Evolutionary conservation across 345 rosid genomes (phyloP).

Genomic region (Bruguiera sexangula): DNA sequence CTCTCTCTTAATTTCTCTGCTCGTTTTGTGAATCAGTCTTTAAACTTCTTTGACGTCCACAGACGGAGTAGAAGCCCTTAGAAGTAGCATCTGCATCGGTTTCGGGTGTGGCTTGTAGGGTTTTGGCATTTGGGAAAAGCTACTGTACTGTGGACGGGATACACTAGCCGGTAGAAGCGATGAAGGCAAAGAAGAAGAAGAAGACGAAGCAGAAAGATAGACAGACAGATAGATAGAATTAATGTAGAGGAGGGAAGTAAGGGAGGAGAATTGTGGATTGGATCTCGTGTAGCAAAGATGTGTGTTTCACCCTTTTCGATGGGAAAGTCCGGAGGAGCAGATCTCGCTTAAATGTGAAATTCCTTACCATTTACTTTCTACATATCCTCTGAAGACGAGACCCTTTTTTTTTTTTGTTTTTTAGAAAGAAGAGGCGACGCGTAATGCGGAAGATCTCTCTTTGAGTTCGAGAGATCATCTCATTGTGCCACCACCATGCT

Average conservation of each 20-base stretch:
- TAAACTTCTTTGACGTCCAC: too few relatives aligned
- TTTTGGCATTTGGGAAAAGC: background rate
- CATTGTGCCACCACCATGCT: too few relatives aligned
- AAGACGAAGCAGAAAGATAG: background rate
- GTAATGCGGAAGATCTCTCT: background rate
- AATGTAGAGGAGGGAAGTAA: background rate
- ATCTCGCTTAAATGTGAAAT: slow-evolving; percentile 37
- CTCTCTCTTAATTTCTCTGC: too few relatives aligned
- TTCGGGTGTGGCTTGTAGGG: slow-evolving; percentile 1
- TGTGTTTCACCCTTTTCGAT: slow-evolving; percentile 50
- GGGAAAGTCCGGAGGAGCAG: slow-evolving; percentile 31
- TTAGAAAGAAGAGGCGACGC: background rate
- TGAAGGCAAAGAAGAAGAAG: slow-evolving; percentile 12
- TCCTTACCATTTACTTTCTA: background rate
- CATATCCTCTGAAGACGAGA: slow-evolving; percentile 34
- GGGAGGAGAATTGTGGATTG: slow-evolving; percentile 36
- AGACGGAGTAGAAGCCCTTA: too few relatives aligned
- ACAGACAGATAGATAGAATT: too few relatives aligned
- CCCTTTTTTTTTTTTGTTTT: slow-evolving; percentile 5
- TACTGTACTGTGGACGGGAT: background rate
- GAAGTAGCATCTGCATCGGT: too few relatives aligned
- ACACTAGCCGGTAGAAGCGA: background rate
- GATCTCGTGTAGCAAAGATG: slow-evolving; percentile 63
- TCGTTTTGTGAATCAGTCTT: too few relatives aligned
- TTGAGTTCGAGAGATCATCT: too few relatives aligned